Conservation (phyloP, 129 eudicot genomes). For the Cynara cardunculus region DNA sequence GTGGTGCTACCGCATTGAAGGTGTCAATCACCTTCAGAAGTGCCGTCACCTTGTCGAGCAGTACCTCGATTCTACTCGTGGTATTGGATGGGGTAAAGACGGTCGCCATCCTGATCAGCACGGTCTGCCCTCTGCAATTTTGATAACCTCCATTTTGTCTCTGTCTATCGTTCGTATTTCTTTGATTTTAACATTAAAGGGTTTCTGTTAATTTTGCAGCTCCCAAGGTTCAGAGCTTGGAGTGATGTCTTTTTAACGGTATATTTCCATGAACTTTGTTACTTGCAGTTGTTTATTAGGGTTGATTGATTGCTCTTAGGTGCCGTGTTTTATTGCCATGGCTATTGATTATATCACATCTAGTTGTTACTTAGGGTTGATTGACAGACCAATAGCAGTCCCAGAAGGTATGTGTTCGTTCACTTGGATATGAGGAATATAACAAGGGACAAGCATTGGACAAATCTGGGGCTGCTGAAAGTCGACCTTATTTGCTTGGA, state of each 20-base stretch:
- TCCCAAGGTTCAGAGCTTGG: slow-evolving; percentile 41
- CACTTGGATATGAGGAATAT: background rate
- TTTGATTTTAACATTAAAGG: background rate
- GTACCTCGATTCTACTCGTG: slow-evolving; percentile 89
- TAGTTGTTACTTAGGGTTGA: background rate
- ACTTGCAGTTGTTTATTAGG: background rate
- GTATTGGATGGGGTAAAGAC: slow-evolving; percentile 97
- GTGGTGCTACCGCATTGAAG: slow-evolving; percentile 94
- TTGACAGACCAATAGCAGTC: background rate
- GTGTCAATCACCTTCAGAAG: slow-evolving; percentile 86
- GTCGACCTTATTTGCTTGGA: background rate
- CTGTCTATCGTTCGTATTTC: background rate
- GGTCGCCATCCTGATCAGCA: slow-evolving; percentile 79
- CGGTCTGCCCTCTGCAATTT: slow-evolving; percentile 28
- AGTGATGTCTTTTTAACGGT: slow-evolving; percentile 29
- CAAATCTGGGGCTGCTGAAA: background rate
- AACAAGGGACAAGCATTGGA: background rate
- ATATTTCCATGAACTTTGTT: background rate
- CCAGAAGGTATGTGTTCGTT: background rate
- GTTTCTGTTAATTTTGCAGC: slow-evolving; percentile 17
- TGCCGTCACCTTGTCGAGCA: slow-evolving; percentile 90
- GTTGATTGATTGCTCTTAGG: background rate
- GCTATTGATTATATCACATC: background rate
- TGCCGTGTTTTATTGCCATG: background rate
- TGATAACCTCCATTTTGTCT: background rate